Evolutionary conservation across 208 protist species (phyloP).

Genomic region (Leishmania martiniquensis): DNA sequence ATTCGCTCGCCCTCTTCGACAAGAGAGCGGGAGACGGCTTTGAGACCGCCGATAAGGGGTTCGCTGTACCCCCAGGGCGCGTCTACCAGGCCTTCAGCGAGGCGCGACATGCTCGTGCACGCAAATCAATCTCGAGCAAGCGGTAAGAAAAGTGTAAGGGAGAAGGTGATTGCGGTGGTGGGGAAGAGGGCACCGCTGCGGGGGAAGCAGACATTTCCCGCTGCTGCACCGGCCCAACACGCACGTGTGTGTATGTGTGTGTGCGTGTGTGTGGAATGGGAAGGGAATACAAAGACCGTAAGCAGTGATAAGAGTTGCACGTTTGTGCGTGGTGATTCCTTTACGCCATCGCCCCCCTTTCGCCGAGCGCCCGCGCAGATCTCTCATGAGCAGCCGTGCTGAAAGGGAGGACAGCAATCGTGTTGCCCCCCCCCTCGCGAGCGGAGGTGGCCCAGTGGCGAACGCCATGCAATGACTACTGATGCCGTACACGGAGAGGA

Average conservation of each 20-base stretch:
- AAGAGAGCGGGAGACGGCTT: constrained; percentile 24
- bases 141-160: no score
- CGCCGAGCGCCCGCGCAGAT: neutral
- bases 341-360: neutral
- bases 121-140: neutral
- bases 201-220: neutral
- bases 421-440: neutral
- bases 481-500: neutral
- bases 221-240: no score
- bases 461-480: neutral
- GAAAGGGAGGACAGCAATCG: neutral
- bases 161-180: neutral
- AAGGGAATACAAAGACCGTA: neutral
- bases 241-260: neutral
- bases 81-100: constrained; percentile 10
- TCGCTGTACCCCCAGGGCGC: constrained; percentile 3
- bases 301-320: neutral
- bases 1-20: constrained; percentile 51
- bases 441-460: neutral
- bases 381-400: neutral
- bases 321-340: neutral
- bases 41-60: constrained; percentile 10
- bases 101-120: neutral
- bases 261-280: neutral
- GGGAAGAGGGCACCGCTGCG: neutral